Conservation (phyloP, 1,284 basidiomycete genomes). For the Trichosporon asahii region DNA sequence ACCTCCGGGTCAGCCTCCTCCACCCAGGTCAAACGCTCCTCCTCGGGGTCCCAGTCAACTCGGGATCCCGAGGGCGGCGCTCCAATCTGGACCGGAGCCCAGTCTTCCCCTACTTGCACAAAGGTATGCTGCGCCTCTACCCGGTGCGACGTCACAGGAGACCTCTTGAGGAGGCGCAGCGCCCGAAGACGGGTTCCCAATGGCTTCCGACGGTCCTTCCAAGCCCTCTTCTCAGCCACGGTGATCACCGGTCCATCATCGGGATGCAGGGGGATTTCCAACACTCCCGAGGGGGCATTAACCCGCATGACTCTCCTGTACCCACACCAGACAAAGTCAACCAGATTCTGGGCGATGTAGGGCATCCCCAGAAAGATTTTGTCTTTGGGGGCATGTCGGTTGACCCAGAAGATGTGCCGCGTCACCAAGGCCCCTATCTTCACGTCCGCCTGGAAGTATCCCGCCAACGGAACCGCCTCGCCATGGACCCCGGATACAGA, state of each 20-base stretch:
- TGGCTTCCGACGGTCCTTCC: not conserved
- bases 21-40: too few species aligned
- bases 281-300: not conserved
- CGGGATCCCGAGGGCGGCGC: too few species aligned
- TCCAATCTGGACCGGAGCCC: too few species aligned
- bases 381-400: not conserved
- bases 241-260: slow-evolving; percentile 7
- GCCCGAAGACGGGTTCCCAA: not conserved
- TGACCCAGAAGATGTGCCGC: slow-evolving; percentile 17
- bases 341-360: slow-evolving; percentile 7
- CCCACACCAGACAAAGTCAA: slow-evolving; percentile 14
- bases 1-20: too few species aligned
- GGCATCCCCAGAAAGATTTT: slow-evolving; percentile 20
- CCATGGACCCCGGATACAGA: slow-evolving; percentile 9
- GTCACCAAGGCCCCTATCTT: not conserved
- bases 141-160: too few species aligned
- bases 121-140: too few species aligned
- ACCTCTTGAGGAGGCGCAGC: not conserved
- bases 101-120: too few species aligned
- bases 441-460: slow-evolving; percentile 2
- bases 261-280: slow-evolving; percentile 7
- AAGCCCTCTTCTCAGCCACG: not conserved
- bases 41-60: too few species aligned
- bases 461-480: not conserved
- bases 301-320: slow-evolving; percentile 1